Percentiles rank a stretch among this genome's conserved stretches.
Conservation (phyloP, 75 land plant species). For the Sequoia sempervirens region DNA sequence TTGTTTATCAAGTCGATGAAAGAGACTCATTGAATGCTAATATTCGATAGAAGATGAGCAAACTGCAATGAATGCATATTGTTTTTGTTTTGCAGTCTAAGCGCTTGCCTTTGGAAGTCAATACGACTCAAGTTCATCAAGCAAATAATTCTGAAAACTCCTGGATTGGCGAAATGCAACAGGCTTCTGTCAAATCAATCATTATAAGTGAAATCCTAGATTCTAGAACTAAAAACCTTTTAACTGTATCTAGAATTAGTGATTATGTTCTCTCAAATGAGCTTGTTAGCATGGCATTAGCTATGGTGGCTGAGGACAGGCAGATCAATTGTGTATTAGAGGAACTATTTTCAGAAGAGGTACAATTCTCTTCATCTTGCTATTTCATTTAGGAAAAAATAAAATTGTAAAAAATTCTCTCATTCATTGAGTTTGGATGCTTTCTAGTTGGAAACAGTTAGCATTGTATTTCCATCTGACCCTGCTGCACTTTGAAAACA, state of each 20-base stretch:
- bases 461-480: background rate
- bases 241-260: slow-evolving; percentile 68
- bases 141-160: slow-evolving; percentile 37
- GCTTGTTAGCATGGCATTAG: slow-evolving; percentile 83
- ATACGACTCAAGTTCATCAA: slow-evolving; percentile 8
- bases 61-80: background rate
- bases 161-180: slow-evolving; percentile 68
- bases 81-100: slow-evolving; percentile 29
- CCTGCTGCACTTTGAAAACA: slow-evolving; percentile 9
- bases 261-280: slow-evolving; percentile 83
- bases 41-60: background rate
- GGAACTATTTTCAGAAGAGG: slow-evolving; percentile 80
- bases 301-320: slow-evolving; percentile 81
- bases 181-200: slow-evolving; percentile 61
- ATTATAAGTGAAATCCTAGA: slow-evolving; percentile 78
- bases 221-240: slow-evolving; percentile 56
- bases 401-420: background rate
- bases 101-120: slow-evolving; percentile 30
- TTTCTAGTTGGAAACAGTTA: background rate
- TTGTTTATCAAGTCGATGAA: background rate
- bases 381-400: background rate
- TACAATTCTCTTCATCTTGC: slow-evolving; percentile 7
- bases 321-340: slow-evolving; percentile 70
- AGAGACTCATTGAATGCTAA: background rate
- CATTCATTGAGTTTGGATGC: background rate